Percentiles rank a stretch among this genome's conserved stretches.
These are phyloP conservation scores for Taphrina pruni DNA, from an alignment of 1,139 yeast species.

Conservation along the genomic window DNA sequence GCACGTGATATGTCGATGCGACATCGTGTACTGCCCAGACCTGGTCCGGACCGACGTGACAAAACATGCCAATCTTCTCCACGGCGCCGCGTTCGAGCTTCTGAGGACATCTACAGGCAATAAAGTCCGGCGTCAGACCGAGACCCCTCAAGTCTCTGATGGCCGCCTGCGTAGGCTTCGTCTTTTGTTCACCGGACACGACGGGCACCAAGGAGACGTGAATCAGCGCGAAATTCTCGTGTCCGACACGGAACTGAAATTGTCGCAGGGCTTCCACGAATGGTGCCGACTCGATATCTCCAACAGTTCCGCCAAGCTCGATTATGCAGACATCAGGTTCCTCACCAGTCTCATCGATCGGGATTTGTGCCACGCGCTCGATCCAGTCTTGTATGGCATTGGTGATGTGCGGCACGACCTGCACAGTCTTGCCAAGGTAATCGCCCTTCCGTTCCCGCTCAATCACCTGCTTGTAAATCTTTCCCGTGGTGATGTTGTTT, in stretches of 20 bases:
- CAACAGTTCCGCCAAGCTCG: slow-evolving; percentile 99
- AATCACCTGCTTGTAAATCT: slow-evolving; percentile 90
- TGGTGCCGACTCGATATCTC: slow-evolving; percentile 98
- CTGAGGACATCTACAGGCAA: slow-evolving; percentile 95
- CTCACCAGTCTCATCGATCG: slow-evolving; percentile 89
- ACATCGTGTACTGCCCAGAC: slow-evolving; percentile 97
- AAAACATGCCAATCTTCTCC: slow-evolving; percentile 96
- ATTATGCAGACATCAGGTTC: slow-evolving; percentile 92
- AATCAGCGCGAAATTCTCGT: slow-evolving; percentile 89
- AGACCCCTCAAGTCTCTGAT: slow-evolving; percentile 92
- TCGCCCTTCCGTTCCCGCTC: slow-evolving; percentile 96
- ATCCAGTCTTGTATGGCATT: slow-evolving; percentile 99
- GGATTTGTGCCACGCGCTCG: slow-evolving; percentile 85
- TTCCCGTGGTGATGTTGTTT: slow-evolving; percentile 98
- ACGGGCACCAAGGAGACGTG: slow-evolving; percentile 98
- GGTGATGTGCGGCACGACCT: slow-evolving; percentile 97
- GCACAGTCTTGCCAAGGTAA: slow-evolving; percentile 98
- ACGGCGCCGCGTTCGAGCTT: slow-evolving; percentile 80
- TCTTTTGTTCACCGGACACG: slow-evolving; percentile 97
- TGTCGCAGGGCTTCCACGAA: slow-evolving; percentile 98
- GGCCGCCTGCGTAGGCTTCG: slow-evolving; percentile 99
- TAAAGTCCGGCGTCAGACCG: slow-evolving; percentile 94
- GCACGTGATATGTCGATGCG: slow-evolving; percentile 96
- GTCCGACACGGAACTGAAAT: slow-evolving; percentile 95
- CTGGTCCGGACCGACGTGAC: slow-evolving; percentile 97